phyloP scores from a whole-genome alignment of 768 basidiomycete species.

The Boletus reticuloceps region DNA sequence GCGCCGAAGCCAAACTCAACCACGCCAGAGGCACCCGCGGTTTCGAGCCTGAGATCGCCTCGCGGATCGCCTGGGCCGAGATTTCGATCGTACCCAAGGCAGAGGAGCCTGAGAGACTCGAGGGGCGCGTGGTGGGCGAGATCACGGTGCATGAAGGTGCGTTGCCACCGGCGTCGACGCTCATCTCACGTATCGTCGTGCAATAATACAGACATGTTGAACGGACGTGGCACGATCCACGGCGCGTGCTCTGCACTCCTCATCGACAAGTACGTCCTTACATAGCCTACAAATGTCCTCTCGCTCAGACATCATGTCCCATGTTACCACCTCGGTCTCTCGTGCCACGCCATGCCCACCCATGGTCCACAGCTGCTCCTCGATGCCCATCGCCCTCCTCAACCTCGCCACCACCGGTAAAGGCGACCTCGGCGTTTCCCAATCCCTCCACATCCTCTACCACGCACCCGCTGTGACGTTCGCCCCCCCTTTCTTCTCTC shows the following conservation, averaged over 20 bases:
- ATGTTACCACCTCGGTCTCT: too few relatives aligned
- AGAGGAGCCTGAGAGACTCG: conserved; percentile 43
- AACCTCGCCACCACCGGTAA: conserved; percentile 27
- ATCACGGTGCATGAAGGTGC: conserved; percentile 42
- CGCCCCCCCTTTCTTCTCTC: not conserved
- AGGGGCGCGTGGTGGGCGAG: conserved; percentile 47
- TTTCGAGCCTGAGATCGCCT: conserved; percentile 22
- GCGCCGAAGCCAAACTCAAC: conserved; percentile 1
- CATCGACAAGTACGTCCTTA: conserved; percentile 45
- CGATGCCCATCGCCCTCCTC: conserved; percentile 42
- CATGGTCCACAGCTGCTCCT: conserved; percentile 42
- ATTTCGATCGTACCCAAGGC: conserved; percentile 41
- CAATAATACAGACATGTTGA: conserved; percentile 48
- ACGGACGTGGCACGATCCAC: conserved; percentile 45
- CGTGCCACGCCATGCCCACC: too few relatives aligned
- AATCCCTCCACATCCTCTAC: conserved; percentile 51
- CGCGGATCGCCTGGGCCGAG: conserved; percentile 36
- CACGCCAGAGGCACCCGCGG: conserved; percentile 13
- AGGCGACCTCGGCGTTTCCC: conserved; percentile 41
- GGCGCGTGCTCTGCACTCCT: conserved; percentile 56
- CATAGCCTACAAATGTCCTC: not conserved
- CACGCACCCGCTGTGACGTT: conserved; percentile 55
- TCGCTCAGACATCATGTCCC: too few relatives aligned
- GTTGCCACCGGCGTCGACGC: too few relatives aligned
- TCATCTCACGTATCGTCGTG: not conserved